Evolutionary conservation across 148 eudicot genomes (phyloP), one percentile per base, ranked within the genome.

Genomic region (Bassia scoparia): DNA sequence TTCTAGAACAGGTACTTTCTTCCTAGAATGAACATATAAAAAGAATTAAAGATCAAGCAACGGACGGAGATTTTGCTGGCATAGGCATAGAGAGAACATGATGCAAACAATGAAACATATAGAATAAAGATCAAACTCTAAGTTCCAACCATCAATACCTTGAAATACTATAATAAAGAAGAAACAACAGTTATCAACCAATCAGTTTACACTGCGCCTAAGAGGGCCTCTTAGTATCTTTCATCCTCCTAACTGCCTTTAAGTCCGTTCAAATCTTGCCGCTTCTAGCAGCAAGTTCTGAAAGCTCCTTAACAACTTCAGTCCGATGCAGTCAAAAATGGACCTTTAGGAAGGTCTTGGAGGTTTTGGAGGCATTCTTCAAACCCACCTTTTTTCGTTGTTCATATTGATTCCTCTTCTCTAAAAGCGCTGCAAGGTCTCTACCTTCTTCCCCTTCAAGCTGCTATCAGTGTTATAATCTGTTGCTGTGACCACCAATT

Each of bases 311-410:
- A n/a, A 90, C 74, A 90, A 60, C 78, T 84, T 86, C 59, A 88
- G 68, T 90, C 93, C 56, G 85, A 68, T 46, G 81, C 83, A 76
- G 73, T 82, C 81, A 92, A 58, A 18, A 79, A 69, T 16, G 92
- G 94, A 44, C 89, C 91, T 73, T 81, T 89, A 58, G 94, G 97
- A n/a, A 69, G 90, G 94, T 29, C 94, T 83, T 20, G 97, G 97
- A 3, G 97, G 97, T 79, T 90, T n/a, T 93, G 13, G 89, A 44
- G 48, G 90, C 82, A 71, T 81, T 93, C 72, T 81, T 89, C 43
- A 67, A 61, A 59, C 78, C 82, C 14, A 69, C 56, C 60, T 76
- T 85, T 70, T 85, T 87, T 6, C 70, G 71, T 68, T 79, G 81
- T 76, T 83, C 93, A 61, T 82, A 78, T 35, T 53, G 59, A 72